These are phyloP conservation scores for Coemansia asiatica DNA, from an alignment of 192 early-diverging fungal genomes.

Conservation along the genomic window DNA sequence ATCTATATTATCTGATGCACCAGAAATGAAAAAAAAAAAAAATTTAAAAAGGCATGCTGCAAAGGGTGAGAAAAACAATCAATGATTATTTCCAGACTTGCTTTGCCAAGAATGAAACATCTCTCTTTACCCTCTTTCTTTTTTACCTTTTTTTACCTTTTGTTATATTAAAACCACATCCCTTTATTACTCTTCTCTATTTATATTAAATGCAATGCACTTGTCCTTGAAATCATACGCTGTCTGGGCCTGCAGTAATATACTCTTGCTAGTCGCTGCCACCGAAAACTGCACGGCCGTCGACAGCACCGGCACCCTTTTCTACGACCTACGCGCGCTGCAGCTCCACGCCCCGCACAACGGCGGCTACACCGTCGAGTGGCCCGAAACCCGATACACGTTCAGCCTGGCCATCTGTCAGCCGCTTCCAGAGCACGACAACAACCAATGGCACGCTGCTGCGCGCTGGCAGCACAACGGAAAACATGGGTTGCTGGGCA, in stretches of 20 bases:
- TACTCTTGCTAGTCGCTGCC: not conserved
- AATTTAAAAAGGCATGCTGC: too few species aligned
- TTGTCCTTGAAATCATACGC: too few species aligned
- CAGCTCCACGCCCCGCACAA: not conserved
- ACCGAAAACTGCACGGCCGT: conserved; percentile 10
- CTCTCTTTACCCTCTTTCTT: conserved; percentile 3
- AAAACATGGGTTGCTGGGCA: conserved; percentile 28
- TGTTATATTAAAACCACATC: too few species aligned
- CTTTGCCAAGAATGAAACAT: too few species aligned
- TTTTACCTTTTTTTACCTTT: not conserved
- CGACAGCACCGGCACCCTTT: conserved; percentile 3
- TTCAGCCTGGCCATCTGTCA: conserved; percentile 49
- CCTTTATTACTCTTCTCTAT: too few species aligned
- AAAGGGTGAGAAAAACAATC: too few species aligned
- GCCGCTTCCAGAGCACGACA: conserved; percentile 7
- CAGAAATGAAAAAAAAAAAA: too few species aligned
- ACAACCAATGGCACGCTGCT: conserved; percentile 4
- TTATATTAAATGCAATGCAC: too few species aligned
- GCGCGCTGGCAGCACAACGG: conserved; percentile 24
- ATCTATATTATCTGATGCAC: too few species aligned
- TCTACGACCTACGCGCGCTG: conserved; percentile 50
- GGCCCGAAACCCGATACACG: conserved; percentile 29
- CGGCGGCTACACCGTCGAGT: conserved; percentile 28
- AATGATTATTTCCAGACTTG: too few species aligned
- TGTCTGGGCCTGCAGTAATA: too few species aligned